These are phyloP conservation scores for Arxiozyma slooffiae DNA, from an alignment of 1,139 yeast genomes.

Conservation along the genomic window DNA sequence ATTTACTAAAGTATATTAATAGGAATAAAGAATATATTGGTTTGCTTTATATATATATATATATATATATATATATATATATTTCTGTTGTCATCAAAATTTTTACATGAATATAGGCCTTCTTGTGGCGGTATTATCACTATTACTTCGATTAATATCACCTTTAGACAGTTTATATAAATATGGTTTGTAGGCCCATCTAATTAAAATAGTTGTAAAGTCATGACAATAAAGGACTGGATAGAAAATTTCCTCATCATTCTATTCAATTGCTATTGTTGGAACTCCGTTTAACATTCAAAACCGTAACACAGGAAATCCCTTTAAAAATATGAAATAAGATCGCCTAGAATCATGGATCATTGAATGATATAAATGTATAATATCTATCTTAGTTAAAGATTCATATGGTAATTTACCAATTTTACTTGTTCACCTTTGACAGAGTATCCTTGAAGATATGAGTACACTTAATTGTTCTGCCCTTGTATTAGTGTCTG, in stretches of 20 bases:
- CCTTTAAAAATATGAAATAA: conserved; percentile 29
- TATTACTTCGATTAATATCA: conserved; percentile 3
- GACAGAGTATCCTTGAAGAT: conserved; percentile 6
- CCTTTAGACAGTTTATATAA: conserved; percentile 7
- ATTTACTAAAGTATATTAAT: background rate
- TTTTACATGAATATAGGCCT: conserved; percentile 15
- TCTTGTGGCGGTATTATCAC: conserved; percentile 15
- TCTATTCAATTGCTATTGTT: conserved; percentile 27
- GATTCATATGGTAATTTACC: conserved; percentile 24
- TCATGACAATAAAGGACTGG: conserved; percentile 31
- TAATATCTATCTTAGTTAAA: conserved; percentile 29
- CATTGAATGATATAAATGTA: conserved; percentile 30
- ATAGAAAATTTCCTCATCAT: conserved; percentile 24
- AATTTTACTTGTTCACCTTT: conserved; percentile 9
- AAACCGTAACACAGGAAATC: conserved; percentile 31
- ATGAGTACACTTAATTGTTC: conserved; percentile 2
- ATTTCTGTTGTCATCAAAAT: background rate
- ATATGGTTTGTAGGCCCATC: conserved; percentile 20
- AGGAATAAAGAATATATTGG: background rate
- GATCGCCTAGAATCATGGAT: conserved; percentile 33
- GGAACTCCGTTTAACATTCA: conserved; percentile 35
- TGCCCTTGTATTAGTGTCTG: background rate
- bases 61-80: too few relatives aligned
- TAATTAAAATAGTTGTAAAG: conserved; percentile 27
- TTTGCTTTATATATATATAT: too few relatives aligned